phyloP scores from a whole-genome alignment of 2,329 filamentous ascomycete genomes.

The Trichoderma arundinaceum region DNA sequence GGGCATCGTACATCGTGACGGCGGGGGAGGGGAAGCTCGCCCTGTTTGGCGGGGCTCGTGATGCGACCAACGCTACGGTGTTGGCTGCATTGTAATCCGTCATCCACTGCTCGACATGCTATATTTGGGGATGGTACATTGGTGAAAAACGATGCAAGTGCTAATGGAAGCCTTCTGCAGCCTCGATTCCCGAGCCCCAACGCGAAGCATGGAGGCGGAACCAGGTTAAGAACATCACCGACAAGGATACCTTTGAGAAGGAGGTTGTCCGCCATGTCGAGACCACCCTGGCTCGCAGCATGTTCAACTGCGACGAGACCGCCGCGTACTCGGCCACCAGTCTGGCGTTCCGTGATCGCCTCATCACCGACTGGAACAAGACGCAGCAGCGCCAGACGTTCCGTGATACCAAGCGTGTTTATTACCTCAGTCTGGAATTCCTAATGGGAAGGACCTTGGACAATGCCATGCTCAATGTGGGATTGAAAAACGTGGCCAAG shows the following conservation, averaged over 20 bases:
- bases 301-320: slow-evolving; percentile 97
- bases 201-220: slow-evolving; percentile 76
- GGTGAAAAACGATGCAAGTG: not conserved
- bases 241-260: slow-evolving; percentile 81
- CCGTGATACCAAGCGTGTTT: slow-evolving; percentile 88
- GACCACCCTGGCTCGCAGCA: slow-evolving; percentile 90
- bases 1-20: not conserved
- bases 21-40: slow-evolving; percentile 29
- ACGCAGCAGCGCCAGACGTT: slow-evolving; percentile 97
- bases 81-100: not conserved
- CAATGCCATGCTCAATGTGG: slow-evolving; percentile 98
- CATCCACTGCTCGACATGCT: not conserved
- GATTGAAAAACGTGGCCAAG: slow-evolving; percentile 81
- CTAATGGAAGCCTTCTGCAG: slow-evolving; percentile 44
- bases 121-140: too few species aligned
- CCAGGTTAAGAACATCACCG: slow-evolving; percentile 71
- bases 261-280: slow-evolving; percentile 95
- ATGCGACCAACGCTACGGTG: slow-evolving; percentile 21
- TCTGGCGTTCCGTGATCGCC: slow-evolving; percentile 87
- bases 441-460: slow-evolving; percentile 95
- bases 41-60: slow-evolving; percentile 29
- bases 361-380: slow-evolving; percentile 96
- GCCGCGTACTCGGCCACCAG: slow-evolving; percentile 92
- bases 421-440: slow-evolving; percentile 97
- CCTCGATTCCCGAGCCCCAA: slow-evolving; percentile 85